Evolutionary conservation across 2,329 filamentous ascomycete genomes (phyloP).

Genomic region (Talaromyces islandicus): DNA sequence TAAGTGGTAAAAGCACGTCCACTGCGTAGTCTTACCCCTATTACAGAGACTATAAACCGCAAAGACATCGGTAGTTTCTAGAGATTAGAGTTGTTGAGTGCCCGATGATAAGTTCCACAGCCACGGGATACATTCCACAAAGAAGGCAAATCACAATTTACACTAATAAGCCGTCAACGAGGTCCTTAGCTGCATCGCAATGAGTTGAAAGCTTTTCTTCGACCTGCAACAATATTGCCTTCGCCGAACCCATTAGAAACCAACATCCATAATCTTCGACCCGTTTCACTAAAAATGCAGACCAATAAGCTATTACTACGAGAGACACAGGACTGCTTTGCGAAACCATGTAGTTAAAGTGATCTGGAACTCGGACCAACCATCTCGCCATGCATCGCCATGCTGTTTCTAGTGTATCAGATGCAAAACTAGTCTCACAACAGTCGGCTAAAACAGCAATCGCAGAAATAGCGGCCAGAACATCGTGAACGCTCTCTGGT

Average conservation of each 20-base stretch:
- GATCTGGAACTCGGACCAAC: background rate
- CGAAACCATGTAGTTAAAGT: background rate
- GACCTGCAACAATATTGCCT: background rate
- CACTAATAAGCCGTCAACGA: background rate
- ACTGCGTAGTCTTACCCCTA: too few relatives aligned
- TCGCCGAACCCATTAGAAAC: background rate
- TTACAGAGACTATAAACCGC: background rate
- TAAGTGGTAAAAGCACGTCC: too few relatives aligned
- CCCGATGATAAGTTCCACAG: background rate
- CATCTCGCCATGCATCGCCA: slow-evolving; percentile 1
- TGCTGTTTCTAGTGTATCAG: background rate
- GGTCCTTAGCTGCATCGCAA: background rate
- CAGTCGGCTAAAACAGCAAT: slow-evolving; percentile 1
- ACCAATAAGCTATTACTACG: slow-evolving; percentile 4
- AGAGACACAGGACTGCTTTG: slow-evolving; percentile 1
- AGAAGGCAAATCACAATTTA: background rate
- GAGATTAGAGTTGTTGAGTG: background rate
- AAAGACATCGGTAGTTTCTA: background rate
- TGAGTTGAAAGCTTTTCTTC: background rate
- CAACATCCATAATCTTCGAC: background rate
- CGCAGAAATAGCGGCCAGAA: slow-evolving; percentile 1
- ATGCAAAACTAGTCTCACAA: background rate
- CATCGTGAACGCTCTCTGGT: background rate
- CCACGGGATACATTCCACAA: background rate
- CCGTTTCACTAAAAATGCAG: background rate